These are phyloP conservation scores for Clarkia xantiana DNA, from an alignment of 345 rosid species.

Conservation along the genomic window DNA sequence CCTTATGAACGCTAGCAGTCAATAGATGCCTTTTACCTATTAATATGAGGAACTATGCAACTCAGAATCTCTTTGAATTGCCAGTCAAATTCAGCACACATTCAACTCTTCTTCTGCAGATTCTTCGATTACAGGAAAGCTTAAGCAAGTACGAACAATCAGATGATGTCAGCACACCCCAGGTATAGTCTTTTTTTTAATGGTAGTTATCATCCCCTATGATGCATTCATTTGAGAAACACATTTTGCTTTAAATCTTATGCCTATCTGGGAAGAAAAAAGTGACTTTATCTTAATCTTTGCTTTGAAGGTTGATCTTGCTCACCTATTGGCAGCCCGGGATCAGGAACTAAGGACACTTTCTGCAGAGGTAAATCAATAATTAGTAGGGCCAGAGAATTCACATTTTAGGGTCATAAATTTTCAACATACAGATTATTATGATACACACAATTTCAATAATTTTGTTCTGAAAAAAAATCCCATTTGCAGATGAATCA, in stretches of 20 bases:
- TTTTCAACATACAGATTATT: not conserved
- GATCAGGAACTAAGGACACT: slow-evolving; percentile 86
- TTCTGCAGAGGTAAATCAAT: slow-evolving; percentile 66
- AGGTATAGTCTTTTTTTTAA: slow-evolving; percentile 24
- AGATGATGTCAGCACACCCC: slow-evolving; percentile 77
- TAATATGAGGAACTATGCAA: too few species aligned
- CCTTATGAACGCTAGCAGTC: not conserved
- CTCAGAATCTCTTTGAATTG: too few species aligned
- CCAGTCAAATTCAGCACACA: not conserved
- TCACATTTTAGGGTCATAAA: not conserved
- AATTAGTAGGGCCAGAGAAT: not conserved
- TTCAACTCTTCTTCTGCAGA: slow-evolving; percentile 24
- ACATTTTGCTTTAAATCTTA: too few species aligned
- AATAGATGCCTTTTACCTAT: too few species aligned
- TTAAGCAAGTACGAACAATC: slow-evolving; percentile 83
- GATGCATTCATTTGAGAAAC: too few species aligned
- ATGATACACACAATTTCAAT: not conserved
- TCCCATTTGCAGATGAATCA: slow-evolving; percentile 53
- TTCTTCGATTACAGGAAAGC: slow-evolving; percentile 81
- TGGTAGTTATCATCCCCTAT: too few species aligned
- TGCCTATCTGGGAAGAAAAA: not conserved
- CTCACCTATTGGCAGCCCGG: slow-evolving; percentile 83
- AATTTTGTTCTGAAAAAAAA: not conserved
- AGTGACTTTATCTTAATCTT: not conserved
- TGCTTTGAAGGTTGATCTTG: slow-evolving; percentile 78